Evolutionary conservation across 257 asterid genomes (phyloP).

Genomic region (Lycium ferocissimum): DNA sequence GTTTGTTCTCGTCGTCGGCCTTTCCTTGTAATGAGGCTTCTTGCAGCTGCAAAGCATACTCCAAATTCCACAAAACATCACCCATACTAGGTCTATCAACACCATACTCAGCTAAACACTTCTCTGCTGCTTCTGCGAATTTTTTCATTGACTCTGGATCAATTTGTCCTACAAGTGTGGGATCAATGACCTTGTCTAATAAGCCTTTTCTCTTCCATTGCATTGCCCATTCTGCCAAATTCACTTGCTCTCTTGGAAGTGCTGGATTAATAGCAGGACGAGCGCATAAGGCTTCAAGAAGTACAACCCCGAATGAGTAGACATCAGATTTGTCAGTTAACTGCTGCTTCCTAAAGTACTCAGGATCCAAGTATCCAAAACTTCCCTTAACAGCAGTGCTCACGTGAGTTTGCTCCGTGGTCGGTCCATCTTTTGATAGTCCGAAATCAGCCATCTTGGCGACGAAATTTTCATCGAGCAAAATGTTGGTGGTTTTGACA

Average conservation of each 20-base stretch:
- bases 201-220: conserved; percentile 41
- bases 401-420: conserved; percentile 34
- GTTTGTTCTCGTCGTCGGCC: conserved; percentile 22
- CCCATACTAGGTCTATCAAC: conserved; percentile 42
- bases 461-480: conserved; percentile 36
- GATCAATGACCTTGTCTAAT: conserved; percentile 36
- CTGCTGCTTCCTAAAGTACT: conserved; percentile 39
- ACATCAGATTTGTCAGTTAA: conserved; percentile 41
- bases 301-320: conserved; percentile 37
- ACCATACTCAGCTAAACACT: conserved; percentile 38
- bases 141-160: conserved; percentile 36
- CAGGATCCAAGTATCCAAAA: conserved; percentile 42
- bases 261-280: conserved; percentile 40
- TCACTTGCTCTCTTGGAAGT: conserved; percentile 40
- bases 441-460: conserved; percentile 43
- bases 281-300: conserved; percentile 39
- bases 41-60: conserved; percentile 40
- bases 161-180: conserved; percentile 33
- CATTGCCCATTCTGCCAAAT: conserved; percentile 46
- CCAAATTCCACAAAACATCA: conserved; percentile 41
- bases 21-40: conserved; percentile 44
- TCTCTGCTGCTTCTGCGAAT: conserved; percentile 37
- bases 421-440: conserved; percentile 39
- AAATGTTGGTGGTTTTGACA: conserved; percentile 39
- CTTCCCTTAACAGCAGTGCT: conserved; percentile 43